These are phyloP conservation scores for Narthecium ossifragum DNA, from an alignment of 106 monocot genomes.

Conservation along the genomic window DNA sequence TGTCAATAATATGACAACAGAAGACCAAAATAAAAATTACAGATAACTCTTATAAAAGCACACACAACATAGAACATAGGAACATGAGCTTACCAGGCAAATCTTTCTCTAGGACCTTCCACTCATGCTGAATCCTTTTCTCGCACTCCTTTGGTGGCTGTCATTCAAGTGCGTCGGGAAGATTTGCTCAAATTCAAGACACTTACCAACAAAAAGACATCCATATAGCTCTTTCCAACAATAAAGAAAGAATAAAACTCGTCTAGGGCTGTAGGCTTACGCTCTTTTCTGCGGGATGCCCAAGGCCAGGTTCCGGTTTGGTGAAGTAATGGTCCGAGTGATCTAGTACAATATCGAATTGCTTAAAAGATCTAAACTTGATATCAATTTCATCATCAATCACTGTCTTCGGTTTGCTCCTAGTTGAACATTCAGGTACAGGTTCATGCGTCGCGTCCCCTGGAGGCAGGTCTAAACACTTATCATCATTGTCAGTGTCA, in stretches of 20 bases:
- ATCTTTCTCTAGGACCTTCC: slow-evolving; percentile 62
- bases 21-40: too few relatives aligned
- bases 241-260: too few relatives aligned
- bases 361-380: too few relatives aligned
- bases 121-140: slow-evolving; percentile 54
- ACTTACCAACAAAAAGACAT: background rate
- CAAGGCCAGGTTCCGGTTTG: slow-evolving; percentile 5
- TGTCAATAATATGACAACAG: too few relatives aligned
- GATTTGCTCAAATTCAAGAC: background rate
- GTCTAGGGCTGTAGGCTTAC: too few relatives aligned
- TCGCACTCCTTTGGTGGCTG: slow-evolving; percentile 53
- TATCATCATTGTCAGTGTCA: slow-evolving; percentile 15
- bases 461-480: slow-evolving; percentile 44
- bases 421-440: slow-evolving; percentile 8
- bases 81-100: slow-evolving; percentile 36
- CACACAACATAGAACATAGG: too few relatives aligned
- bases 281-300: slow-evolving; percentile 20
- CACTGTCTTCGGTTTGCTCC: slow-evolving; percentile 5
- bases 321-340: slow-evolving; percentile 46
- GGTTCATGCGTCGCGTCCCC: slow-evolving; percentile 39
- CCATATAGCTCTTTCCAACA: too few relatives aligned
- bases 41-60: too few relatives aligned
- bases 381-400: slow-evolving; percentile 31
- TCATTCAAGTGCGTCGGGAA: background rate
- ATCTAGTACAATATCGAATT: slow-evolving; percentile 55